Conservation (phyloP, 2,329 filamentous ascomycete species). For the Amauroascus niger region DNA sequence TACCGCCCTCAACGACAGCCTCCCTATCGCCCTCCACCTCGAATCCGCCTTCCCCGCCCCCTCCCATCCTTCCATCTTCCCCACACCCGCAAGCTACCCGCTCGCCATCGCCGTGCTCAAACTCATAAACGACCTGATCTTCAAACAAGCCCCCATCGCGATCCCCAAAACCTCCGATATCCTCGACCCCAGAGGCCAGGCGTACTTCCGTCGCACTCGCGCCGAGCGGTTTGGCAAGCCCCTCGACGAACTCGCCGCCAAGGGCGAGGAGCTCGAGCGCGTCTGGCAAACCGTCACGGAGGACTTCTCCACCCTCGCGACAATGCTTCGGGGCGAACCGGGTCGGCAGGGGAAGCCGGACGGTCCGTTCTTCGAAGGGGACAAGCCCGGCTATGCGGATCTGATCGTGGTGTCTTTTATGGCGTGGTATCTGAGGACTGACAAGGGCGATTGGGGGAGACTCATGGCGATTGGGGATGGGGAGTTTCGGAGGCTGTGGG, state of each 20-base stretch:
- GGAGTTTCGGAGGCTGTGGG: slow-evolving; percentile 13
- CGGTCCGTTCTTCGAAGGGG: slow-evolving; percentile 17
- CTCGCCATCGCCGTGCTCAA: slow-evolving; percentile 24
- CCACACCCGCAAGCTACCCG: slow-evolving; percentile 25
- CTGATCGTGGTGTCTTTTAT: slow-evolving; percentile 14
- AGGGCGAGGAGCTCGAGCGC: slow-evolving; percentile 12
- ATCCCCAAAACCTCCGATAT: slow-evolving; percentile 30
- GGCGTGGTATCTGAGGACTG: slow-evolving; percentile 13
- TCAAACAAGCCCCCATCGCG: slow-evolving; percentile 18
- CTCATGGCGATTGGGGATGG: slow-evolving; percentile 12
- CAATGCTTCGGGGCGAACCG: slow-evolving; percentile 21
- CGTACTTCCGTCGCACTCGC: slow-evolving; percentile 33
- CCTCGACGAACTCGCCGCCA: slow-evolving; percentile 28
- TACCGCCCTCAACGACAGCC: slow-evolving; percentile 26
- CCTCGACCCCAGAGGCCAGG: slow-evolving; percentile 27
- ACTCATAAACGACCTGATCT: slow-evolving; percentile 9
- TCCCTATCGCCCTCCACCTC: slow-evolving; percentile 31
- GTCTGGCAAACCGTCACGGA: slow-evolving; percentile 19
- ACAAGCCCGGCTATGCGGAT: slow-evolving; percentile 16
- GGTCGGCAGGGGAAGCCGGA: background rate
- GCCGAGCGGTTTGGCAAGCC: slow-evolving; percentile 25
- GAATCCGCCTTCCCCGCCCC: slow-evolving; percentile 31
- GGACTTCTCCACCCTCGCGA: slow-evolving; percentile 22
- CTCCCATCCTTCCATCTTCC: slow-evolving; percentile 26
- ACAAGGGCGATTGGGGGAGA: slow-evolving; percentile 10